Evolutionary conservation across 148 eudicot genomes (phyloP), one percentile per base, ranked within the genome.

Genomic region (Rhododendron griersonianum): DNA sequence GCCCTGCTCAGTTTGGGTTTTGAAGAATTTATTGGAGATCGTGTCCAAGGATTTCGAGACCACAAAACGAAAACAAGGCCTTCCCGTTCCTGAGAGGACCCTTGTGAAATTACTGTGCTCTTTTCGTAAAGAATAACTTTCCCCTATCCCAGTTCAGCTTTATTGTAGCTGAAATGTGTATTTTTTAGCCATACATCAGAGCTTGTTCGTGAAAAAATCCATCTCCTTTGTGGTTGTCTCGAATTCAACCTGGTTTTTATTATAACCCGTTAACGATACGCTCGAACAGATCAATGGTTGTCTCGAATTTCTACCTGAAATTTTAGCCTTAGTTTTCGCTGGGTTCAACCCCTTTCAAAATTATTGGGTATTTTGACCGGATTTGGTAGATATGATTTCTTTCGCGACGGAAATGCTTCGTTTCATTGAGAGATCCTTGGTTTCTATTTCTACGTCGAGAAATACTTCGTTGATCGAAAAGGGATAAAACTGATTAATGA

Each of bases 11-110:
- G 0, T 41, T 41, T 41, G 45, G 7, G 1, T 41, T 41, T 5
- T 5, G 45, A 41, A 0, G 0, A 0, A 41, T 41, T 5, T 41
- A 41, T 6, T 0, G 1, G 1, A 41, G 7, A 41, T 1, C 1
- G 8, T 41, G 1, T 1, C 8, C 45, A 41, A 41, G 0, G 0
- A 41, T 41, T 41, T 41, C 0, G 7, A 41, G 8, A 41, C 8
- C 1, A 7, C 7, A 41, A 41, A 5, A 41, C 0, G 1, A 41
- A 41, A 41, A 41, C 8, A 41, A 41, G 8, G 1, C 45, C 44
- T 41, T 5, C 50, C 5, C 21, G 21, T 55, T 55, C 19, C 7
- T 4, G 16, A 18, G 16, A 55, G 7, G 21, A 16, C 3, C 10
- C 30, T 30, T 51, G 30, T 35, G 25, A 55, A 81, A 25, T 19